Base-by-base conservation (phyloP, 768 basidiomycete species). In the Leccinellum albellum region DNA sequence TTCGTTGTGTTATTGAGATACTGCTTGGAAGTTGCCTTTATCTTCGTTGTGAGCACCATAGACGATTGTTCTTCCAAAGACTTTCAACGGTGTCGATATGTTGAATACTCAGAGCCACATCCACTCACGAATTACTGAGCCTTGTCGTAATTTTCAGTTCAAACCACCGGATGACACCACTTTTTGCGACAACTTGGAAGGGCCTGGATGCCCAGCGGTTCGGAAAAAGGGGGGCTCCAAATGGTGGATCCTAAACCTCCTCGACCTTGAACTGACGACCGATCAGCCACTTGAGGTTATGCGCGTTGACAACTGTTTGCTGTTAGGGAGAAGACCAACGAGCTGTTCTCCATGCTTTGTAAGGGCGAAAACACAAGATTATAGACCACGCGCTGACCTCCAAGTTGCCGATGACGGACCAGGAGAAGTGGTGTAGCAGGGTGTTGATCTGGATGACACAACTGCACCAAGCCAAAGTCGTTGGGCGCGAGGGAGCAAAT, bases 321-420 rank as follows among this genome's bases (percentile, higher is more conserved):
- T 95, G 91, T 76, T 95, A 12, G 96, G 96, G 21, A 96, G 95
- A 44, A 97, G 84, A 74, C 96, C 96, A 57, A 97, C 88, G 31
- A 98, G 82, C 57, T 96, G 93, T 73, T 99, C 97, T 55, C 93
- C 94, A 66, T 98, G 94, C 74, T 98, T 97, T 54, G 97, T 94
- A 82, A 99, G 98, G 37, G 96, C 96, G 63, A 98, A 92, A 55
- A 98, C 94, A 37, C 97, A 99, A 3, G 97, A n/a, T n/a, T n/a
- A n/a, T n/a, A n/a, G 97, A 15, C 64, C 97, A 87, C 55, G 90
- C 91, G 79, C 97, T n/a, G n/a, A n/a, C 96, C 79, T 98, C 96
- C 6, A 95, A 79, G 79, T 98, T 98, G 77, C 98, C 97, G 64
- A 99, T 89, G 61, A 98, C 96, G n/a, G n/a, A n/a, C n/a, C n/a